These are phyloP conservation scores for Tuber melanosporum DNA, from an alignment of 495 filamentous ascomycete species.

Conservation along the genomic window DNA sequence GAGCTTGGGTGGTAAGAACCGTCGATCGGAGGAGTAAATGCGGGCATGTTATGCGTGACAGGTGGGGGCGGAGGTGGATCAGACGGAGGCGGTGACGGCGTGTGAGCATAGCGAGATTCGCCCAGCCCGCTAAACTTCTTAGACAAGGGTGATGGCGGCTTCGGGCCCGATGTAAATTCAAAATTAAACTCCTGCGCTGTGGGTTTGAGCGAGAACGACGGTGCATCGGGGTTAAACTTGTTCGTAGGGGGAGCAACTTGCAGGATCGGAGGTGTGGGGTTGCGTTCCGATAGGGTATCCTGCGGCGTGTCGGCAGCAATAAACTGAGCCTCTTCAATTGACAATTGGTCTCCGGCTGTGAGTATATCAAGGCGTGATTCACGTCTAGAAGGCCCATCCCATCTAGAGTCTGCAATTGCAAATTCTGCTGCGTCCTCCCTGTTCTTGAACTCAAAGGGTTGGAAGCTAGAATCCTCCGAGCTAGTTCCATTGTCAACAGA, in stretches of 20 bases:
- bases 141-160: constrained; percentile 20
- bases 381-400: constrained; percentile 22
- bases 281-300: constrained; percentile 14
- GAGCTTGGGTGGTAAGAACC: constrained; percentile 8
- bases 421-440: constrained; percentile 28
- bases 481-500: constrained; percentile 13
- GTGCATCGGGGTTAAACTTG: constrained; percentile 1
- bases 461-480: constrained; percentile 20
- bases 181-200: constrained; percentile 35
- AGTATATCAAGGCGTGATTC: constrained; percentile 27
- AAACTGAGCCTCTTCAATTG: constrained; percentile 27
- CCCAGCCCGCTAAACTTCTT: constrained; percentile 27
- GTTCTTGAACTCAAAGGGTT: constrained; percentile 31
- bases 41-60: constrained; percentile 14
- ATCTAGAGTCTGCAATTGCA: constrained; percentile 29
- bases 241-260: background rate
- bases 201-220: constrained; percentile 13
- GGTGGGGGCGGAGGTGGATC: constrained; percentile 36
- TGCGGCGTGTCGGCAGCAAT: constrained; percentile 18
- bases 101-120: constrained; percentile 40
- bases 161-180: constrained; percentile 22
- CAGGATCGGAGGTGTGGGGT: constrained; percentile 7
- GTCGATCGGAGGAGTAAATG: constrained; percentile 22
- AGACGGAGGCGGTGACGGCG: constrained; percentile 38
- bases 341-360: constrained; percentile 10